These are phyloP conservation scores for Solanum clarkiae DNA, from an alignment of 257 asterid genomes.

Conservation along the genomic window DNA sequence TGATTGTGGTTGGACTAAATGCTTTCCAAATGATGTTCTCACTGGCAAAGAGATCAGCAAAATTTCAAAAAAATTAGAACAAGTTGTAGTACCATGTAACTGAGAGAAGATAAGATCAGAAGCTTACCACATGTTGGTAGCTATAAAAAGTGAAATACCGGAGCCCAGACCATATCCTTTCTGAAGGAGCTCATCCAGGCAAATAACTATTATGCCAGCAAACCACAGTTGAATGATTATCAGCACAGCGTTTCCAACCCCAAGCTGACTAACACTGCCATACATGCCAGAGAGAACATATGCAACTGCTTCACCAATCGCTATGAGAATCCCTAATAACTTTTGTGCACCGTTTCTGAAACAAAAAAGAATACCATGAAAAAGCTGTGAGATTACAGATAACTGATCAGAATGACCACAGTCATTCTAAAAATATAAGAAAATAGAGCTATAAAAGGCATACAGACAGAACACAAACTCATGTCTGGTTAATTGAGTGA, in stretches of 20 bases:
- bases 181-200: slow-evolving; percentile 77
- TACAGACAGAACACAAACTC: background rate
- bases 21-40: slow-evolving; percentile 85
- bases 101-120: background rate
- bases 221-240: slow-evolving; percentile 72
- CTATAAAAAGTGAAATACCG: slow-evolving; percentile 77
- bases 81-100: background rate
- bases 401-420: background rate
- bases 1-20: slow-evolving; percentile 76
- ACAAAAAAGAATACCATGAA: background rate
- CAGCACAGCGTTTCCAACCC: slow-evolving; percentile 77
- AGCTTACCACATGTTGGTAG: slow-evolving; percentile 72
- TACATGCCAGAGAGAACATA: slow-evolving; percentile 85
- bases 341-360: slow-evolving; percentile 76
- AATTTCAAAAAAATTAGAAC: background rate
- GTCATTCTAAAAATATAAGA: background rate
- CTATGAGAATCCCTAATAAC: slow-evolving; percentile 64
- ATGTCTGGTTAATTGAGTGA: background rate
- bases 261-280: slow-evolving; percentile 72
- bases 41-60: slow-evolving; percentile 18
- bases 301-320: slow-evolving; percentile 81
- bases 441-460: background rate
- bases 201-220: slow-evolving; percentile 78
- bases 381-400: background rate
- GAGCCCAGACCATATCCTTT: slow-evolving; percentile 84